Conservation (phyloP, 371 early-diverging fungal species). For the Rhizopus arrhizus region DNA sequence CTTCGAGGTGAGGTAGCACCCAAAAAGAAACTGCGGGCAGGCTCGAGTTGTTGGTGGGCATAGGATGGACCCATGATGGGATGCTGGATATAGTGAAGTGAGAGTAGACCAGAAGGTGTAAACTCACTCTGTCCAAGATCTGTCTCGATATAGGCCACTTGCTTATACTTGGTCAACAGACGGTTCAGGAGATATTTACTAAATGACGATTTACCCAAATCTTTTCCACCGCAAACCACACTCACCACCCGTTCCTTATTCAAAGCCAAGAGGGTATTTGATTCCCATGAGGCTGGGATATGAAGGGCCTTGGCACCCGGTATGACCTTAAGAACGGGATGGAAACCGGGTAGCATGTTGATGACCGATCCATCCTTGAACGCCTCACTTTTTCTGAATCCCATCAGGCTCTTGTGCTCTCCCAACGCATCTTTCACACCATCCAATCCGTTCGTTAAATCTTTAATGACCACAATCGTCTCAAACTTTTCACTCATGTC, state of each 20-base stretch:
- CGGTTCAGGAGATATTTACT: constrained; percentile 66
- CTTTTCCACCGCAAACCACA: constrained; percentile 69
- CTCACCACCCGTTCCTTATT: constrained; percentile 43
- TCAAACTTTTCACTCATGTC: constrained; percentile 9
- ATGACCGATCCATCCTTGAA: constrained; percentile 6
- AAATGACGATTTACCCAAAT: constrained; percentile 82
- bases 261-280: constrained; percentile 2
- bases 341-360: constrained; percentile 26
- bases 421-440: constrained; percentile 13
- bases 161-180: constrained; percentile 56
- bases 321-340: constrained; percentile 40
- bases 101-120: constrained; percentile 70
- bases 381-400: constrained; percentile 5
- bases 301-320: constrained; percentile 44
- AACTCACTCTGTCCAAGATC: constrained; percentile 86
- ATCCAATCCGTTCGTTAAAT: constrained; percentile 16
- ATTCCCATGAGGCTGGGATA: constrained; percentile 47
- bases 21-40: constrained; percentile 65
- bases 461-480: constrained; percentile 23
- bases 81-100: constrained; percentile 64
- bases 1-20: constrained; percentile 67
- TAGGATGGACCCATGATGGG: constrained; percentile 81
- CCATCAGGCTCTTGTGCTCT: constrained; percentile 21
- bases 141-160: constrained; percentile 77
- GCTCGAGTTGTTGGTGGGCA: constrained; percentile 62